Conservation (phyloP, 2,329 filamentous ascomycete species). For the Colletotrichum cordylinicola region DNA sequence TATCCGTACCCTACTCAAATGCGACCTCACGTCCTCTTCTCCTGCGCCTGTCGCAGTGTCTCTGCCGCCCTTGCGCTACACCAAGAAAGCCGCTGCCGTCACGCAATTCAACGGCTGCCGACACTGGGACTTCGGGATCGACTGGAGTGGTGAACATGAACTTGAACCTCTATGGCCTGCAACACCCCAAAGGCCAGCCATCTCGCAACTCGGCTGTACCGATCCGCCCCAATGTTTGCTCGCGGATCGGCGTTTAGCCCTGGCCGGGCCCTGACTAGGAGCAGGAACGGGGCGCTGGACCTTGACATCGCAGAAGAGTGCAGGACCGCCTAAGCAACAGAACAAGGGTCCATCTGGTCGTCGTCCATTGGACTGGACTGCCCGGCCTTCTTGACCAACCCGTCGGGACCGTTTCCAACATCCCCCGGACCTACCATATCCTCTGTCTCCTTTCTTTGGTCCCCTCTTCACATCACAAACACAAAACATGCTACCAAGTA, state of each 20-base stretch:
- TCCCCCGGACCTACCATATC: slow-evolving; percentile 8
- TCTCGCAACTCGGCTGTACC: background rate
- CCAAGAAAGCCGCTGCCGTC: background rate
- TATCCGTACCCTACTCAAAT: slow-evolving; percentile 1
- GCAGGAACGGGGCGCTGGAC: background rate
- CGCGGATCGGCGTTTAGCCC: slow-evolving; percentile 7
- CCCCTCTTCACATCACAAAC: background rate
- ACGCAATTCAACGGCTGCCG: background rate
- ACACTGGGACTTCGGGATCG: background rate
- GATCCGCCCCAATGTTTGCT: slow-evolving; percentile 10
- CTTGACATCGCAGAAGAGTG: background rate
- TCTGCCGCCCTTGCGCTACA: background rate
- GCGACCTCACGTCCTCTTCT: slow-evolving; percentile 4
- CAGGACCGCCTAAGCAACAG: background rate
- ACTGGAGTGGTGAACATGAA: background rate
- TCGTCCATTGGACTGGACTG: background rate
- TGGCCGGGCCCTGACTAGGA: slow-evolving; percentile 5
- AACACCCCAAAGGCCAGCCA: background rate
- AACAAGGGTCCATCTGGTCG: slow-evolving; percentile 8
- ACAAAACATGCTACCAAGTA: background rate
- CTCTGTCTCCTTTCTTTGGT: background rate
- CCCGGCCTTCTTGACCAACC: slow-evolving; percentile 16
- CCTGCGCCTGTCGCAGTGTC: background rate
- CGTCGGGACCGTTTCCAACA: slow-evolving; percentile 13
- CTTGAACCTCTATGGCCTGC: background rate